These are phyloP conservation scores for Rhynchospora tenuis DNA, from an alignment of 176 grass and related monocot species.

Conservation along the genomic window DNA sequence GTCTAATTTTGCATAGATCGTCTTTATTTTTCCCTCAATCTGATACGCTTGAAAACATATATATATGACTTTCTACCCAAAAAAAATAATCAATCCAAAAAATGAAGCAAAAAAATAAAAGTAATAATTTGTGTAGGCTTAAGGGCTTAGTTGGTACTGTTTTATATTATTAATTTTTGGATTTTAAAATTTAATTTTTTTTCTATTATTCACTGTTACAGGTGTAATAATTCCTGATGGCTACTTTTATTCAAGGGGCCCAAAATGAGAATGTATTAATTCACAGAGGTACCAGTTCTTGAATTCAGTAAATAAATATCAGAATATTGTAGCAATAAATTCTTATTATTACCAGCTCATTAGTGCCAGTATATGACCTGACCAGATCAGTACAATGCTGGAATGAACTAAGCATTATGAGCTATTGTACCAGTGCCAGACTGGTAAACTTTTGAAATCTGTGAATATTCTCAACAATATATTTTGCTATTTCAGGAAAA, in stretches of 20 bases:
- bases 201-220: not conserved
- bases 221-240: slow-evolving; percentile 8
- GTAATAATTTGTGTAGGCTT: not conserved
- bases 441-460: not conserved
- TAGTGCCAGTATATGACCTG: not conserved
- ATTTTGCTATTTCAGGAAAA: not conserved
- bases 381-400: not conserved
- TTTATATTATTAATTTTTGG: not conserved
- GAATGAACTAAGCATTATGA: not conserved
- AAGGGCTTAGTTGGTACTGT: not conserved
- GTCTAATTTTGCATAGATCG: not conserved
- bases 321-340: not conserved
- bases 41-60: not conserved
- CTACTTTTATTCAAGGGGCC: slow-evolving; percentile 4
- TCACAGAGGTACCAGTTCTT: slow-evolving; percentile 17
- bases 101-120: not conserved
- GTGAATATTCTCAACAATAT: not conserved
- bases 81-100: not conserved
- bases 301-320: not conserved
- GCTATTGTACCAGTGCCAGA: not conserved
- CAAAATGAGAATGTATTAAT: slow-evolving; percentile 20
- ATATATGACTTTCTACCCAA: not conserved
- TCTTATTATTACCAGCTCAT: not conserved
- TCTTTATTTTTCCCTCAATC: not conserved
- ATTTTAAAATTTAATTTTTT: not conserved